Evolutionary conservation across 2,329 filamentous ascomycete genomes (phyloP).

Genomic region (Pseudohalonectria lignicola): DNA sequence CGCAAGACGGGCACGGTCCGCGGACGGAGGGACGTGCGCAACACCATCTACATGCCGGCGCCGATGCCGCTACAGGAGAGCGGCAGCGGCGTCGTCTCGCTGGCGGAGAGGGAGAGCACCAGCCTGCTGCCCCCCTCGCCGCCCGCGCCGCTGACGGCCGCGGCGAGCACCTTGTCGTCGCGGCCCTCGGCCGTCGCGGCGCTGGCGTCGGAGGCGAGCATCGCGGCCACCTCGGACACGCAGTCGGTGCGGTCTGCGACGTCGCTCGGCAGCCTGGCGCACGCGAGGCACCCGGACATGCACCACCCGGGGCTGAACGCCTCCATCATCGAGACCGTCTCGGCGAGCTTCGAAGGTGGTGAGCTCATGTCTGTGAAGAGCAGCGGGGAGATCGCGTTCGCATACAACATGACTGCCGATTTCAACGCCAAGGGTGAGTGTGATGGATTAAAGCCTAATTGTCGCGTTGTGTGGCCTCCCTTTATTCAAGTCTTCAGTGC

Average conservation of each 20-base stretch:
- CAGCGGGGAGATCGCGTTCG: conserved; percentile 80
- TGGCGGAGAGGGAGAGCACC: background rate
- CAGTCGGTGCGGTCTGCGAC: conserved; percentile 85
- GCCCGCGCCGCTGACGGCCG: conserved; percentile 22
- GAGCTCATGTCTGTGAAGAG: conserved; percentile 61
- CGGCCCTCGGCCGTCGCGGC: conserved; percentile 38
- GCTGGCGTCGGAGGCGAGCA: conserved; percentile 52
- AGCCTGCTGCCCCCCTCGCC: conserved; percentile 14
- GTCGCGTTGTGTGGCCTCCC: no score
- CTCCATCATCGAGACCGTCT: conserved; percentile 88
- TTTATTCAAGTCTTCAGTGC: no score
- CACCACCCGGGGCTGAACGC: conserved; percentile 70
- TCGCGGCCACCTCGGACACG: conserved; percentile 60
- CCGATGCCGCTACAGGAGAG: conserved; percentile 3
- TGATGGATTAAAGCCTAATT: no score
- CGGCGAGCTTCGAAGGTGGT: conserved; percentile 68
- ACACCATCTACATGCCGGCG: conserved; percentile 70
- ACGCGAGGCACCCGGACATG: conserved; percentile 74
- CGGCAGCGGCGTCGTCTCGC: conserved; percentile 18
- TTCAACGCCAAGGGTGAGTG: conserved; percentile 37
- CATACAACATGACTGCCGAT: conserved; percentile 53
- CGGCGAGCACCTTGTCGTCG: conserved; percentile 15
- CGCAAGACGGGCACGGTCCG: conserved; percentile 68
- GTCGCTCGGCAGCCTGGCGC: conserved; percentile 58
- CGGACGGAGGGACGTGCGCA: conserved; percentile 82